Evolutionary conservation across 2,329 filamentous ascomycete genomes (phyloP), one percentile per base, ranked within the genome.

Genomic region (Hypoxylon sp.): DNA sequence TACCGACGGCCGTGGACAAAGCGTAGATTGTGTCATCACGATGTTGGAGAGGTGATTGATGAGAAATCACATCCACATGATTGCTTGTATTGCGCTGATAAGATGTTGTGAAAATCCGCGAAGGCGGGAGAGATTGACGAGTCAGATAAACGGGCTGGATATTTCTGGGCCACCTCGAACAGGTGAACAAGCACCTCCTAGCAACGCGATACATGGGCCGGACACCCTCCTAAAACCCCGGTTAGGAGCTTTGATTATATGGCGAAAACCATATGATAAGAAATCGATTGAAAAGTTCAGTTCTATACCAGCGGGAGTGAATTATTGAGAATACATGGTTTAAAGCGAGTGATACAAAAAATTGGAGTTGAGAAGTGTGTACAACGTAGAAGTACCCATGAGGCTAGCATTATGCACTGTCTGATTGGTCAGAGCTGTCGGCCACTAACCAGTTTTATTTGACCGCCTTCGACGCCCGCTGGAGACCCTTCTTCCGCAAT

Each of bases 1-100:
- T 90, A 1, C 95, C 96, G 10, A 91, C 84, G 0, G 93, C 93
- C 0, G 94, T 97, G 0, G 95, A 98, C 0, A 98, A 82, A 0
- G 96, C 96, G 79, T 97, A 98, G 58, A 99, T 97, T 1, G 95
- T 98, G 63, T 88, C 85, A 74, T 82, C 75, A 48, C 72, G 70
- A 2, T 46, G 62, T 21, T 60, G 53, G 25, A 63, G 43, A 19
- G 53, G 53, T 9, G 64, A 43, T 30, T 59, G 43, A 19, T 32
- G 46, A 25, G 36, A 60, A 34, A 45, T 41, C 14, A 65, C 49
- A 43, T 34, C 52, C 17, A 58, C 55, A 60, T 59, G 56, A 17
- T 58, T 30, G 28, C 46, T 36, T 43, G 61, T 59, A 32, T 52
- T 46, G 41, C n/a, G 58, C 30, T 32, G 43, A 19, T 21, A 13